Conservation (phyloP, 805 yeast species). For the Cyberlindnera bimundalis region DNA sequence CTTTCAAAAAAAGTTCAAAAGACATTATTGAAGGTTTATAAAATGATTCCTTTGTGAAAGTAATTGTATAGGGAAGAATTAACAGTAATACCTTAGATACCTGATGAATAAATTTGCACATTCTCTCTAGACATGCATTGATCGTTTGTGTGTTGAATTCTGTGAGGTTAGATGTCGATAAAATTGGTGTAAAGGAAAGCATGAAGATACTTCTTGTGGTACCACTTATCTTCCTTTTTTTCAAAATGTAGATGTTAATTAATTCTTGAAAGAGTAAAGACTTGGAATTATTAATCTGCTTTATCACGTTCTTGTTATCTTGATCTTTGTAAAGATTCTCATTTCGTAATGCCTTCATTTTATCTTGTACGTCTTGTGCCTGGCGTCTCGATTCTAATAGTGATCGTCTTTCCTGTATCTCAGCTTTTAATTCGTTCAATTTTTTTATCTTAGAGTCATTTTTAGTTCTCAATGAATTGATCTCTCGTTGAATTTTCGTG, state of each 20-base stretch:
- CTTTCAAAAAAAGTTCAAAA: slow-evolving; percentile 8
- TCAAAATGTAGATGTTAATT: slow-evolving; percentile 20
- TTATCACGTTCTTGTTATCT: slow-evolving; percentile 17
- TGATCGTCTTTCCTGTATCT: background rate
- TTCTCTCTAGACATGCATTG: slow-evolving; percentile 18
- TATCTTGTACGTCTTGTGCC: background rate
- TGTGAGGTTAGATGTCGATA: slow-evolving; percentile 16
- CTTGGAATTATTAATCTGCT: slow-evolving; percentile 24
- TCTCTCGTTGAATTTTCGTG: slow-evolving; percentile 13
- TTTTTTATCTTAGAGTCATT: background rate
- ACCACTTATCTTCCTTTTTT: slow-evolving; percentile 18
- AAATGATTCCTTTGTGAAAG: slow-evolving; percentile 1
- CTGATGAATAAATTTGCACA: slow-evolving; percentile 20
- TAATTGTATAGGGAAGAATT: slow-evolving; percentile 16
- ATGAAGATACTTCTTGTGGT: slow-evolving; percentile 13
- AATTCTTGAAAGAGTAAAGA: slow-evolving; percentile 26
- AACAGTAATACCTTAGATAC: slow-evolving; percentile 17
- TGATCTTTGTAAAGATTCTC: slow-evolving; percentile 12
- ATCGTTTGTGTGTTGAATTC: slow-evolving; percentile 20
- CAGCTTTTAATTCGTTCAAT: slow-evolving; percentile 1
- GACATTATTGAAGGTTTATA: slow-evolving; percentile 9
- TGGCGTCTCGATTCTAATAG: background rate
- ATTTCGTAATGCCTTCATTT: background rate
- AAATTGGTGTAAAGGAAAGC: slow-evolving; percentile 24
- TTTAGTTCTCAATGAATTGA: background rate